Percentiles rank a stretch among this genome's conserved stretches.
These are phyloP conservation scores for Eremochloa ophiuroides DNA, from an alignment of 176 grass and related monocot genomes.

Conservation along the genomic window DNA sequence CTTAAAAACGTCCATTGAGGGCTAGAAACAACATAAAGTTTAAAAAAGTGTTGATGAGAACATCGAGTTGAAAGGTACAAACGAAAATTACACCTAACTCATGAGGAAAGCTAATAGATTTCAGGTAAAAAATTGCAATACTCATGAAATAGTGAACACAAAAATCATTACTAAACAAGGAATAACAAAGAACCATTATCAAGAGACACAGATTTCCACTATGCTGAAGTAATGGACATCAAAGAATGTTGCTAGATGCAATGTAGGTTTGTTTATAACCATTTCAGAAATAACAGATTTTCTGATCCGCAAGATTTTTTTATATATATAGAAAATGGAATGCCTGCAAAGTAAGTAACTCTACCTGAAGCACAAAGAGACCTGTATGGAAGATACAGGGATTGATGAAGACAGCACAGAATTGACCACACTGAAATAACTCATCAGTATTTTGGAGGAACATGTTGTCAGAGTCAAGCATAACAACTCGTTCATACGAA, in stretches of 20 bases:
- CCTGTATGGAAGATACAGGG: constrained; percentile 97
- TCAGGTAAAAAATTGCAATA: neutral
- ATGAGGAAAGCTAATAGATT: neutral
- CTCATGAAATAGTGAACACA: neutral
- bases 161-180: neutral
- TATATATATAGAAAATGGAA: neutral
- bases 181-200: neutral
- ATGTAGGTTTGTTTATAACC: constrained; percentile 6
- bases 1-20: constrained; percentile 75
- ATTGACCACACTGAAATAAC: constrained; percentile 84
- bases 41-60: neutral
- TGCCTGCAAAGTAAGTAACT: neutral
- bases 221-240: neutral
- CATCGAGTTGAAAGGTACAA: neutral
- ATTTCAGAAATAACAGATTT: neutral
- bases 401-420: constrained; percentile 95
- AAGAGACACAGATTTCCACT: constrained; percentile 8
- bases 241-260: neutral
- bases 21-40: constrained; percentile 46
- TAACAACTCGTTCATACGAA: constrained; percentile 78
- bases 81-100: neutral
- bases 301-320: neutral
- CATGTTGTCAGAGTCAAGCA: constrained; percentile 95
- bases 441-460: constrained; percentile 95
- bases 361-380: constrained; percentile 94